These are phyloP conservation scores for Lecanoromycetidae sp. DNA, from an alignment of 2,329 filamentous ascomycete species.

Conservation along the genomic window DNA sequence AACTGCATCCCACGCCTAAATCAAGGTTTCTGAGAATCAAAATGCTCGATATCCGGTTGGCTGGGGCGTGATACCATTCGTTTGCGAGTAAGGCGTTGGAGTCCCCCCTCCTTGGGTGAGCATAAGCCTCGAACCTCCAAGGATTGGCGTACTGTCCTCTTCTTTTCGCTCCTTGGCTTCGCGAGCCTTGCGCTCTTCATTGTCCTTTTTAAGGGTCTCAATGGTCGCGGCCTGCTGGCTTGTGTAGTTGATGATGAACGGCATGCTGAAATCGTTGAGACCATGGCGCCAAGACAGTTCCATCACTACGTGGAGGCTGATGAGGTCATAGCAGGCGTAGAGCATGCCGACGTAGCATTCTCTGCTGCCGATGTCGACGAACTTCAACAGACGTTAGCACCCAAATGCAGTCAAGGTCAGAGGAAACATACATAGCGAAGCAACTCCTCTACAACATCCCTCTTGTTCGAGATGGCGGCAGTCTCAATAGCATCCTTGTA, in stretches of 20 bases:
- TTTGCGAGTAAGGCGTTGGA: conserved; percentile 55
- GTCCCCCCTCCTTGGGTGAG: conserved; percentile 73
- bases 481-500: conserved; percentile 99
- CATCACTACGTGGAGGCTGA: conserved; percentile 81
- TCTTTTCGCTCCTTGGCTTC: conserved; percentile 69
- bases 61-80: conserved; percentile 83
- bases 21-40: background rate
- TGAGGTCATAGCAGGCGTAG: conserved; percentile 95
- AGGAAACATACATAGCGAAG: conserved; percentile 76
- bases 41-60: conserved; percentile 50
- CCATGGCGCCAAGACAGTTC: conserved; percentile 96
- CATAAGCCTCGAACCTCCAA: conserved; percentile 82
- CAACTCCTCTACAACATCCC: conserved; percentile 87
- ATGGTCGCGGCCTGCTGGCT: conserved; percentile 82
- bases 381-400: conserved; percentile 47
- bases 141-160: conserved; percentile 85
- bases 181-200: conserved; percentile 79
- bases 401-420: background rate
- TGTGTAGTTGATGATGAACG: conserved; percentile 98
- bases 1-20: background rate
- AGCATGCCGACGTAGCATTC: conserved; percentile 99
- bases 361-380: conserved; percentile 96
- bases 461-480: conserved; percentile 78
- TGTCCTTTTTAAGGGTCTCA: conserved; percentile 78
- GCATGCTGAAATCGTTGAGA: conserved; percentile 95